These are phyloP conservation scores for Phytopythium montanum DNA, from an alignment of 352 stramenopile genomes.

Conservation along the genomic window DNA sequence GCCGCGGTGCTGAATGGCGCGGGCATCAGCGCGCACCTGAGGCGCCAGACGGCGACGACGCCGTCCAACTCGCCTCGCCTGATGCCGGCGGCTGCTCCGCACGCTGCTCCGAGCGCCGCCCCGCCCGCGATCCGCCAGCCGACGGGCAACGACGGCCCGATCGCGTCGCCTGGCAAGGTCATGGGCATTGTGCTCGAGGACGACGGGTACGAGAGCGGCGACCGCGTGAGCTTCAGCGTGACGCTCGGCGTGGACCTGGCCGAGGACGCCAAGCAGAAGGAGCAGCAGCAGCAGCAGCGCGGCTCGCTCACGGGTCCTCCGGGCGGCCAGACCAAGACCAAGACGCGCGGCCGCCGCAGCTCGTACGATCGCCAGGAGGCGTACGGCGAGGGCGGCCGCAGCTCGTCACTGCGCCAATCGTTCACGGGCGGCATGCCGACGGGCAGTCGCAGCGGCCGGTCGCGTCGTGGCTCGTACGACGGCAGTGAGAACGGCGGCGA, in stretches of 20 bases:
- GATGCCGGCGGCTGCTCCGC: constrained; percentile 7
- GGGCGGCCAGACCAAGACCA: constrained; percentile 20
- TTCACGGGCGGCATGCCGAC: constrained; percentile 22
- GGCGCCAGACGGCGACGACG: constrained; percentile 12
- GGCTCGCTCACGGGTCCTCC: constrained; percentile 36
- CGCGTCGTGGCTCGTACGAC: constrained; percentile 51
- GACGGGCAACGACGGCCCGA: constrained; percentile 69
- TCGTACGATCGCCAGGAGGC: constrained; percentile 23
- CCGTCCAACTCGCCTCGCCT: constrained; percentile 9
- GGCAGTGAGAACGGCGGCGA: constrained; percentile 31
- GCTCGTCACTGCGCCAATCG: constrained; percentile 36
- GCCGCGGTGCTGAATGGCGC: constrained; percentile 43
- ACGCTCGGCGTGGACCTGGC: constrained; percentile 65
- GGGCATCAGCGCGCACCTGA: constrained; percentile 13
- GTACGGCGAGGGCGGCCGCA: constrained; percentile 15
- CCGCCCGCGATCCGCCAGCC: constrained; percentile 56
- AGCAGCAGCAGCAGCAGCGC: constrained; percentile 32
- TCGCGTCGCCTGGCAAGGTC: constrained; percentile 67
- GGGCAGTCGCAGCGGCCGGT: constrained; percentile 34
- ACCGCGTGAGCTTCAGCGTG: constrained; percentile 83
- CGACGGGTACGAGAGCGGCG: constrained; percentile 43
- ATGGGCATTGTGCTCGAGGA: constrained; percentile 72
- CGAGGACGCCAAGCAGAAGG: constrained; percentile 67
- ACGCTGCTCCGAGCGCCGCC: too few relatives aligned
- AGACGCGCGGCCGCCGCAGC: constrained; percentile 15